phyloP scores from a whole-genome alignment of 805 yeast genomes.

The Yarrowia porcina region DNA sequence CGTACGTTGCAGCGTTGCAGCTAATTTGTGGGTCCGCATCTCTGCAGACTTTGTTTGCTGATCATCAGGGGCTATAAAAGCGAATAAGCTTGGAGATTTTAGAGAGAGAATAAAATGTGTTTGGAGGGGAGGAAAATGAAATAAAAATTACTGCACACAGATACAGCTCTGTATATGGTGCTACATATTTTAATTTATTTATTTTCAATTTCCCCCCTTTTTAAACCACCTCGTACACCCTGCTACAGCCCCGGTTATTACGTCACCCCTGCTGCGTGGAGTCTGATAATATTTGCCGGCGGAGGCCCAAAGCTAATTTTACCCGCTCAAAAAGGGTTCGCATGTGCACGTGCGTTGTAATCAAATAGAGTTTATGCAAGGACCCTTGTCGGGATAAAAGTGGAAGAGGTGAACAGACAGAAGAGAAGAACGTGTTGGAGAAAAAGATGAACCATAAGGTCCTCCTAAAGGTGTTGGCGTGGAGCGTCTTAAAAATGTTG shows the following conservation, averaged over 20 bases:
- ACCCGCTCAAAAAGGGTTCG: conserved; percentile 6
- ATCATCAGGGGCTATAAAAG: conserved; percentile 10
- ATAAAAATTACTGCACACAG: no score
- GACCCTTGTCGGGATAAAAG: neutral
- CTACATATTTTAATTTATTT: no score
- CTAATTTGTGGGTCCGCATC: conserved; percentile 10
- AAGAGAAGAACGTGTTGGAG: no score
- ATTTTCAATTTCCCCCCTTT: neutral
- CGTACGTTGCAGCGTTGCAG: conserved; percentile 6
- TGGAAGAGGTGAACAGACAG: neutral
- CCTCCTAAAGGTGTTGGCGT: no score
- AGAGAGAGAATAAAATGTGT: no score
- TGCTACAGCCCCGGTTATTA: neutral
- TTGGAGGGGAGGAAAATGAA: no score
- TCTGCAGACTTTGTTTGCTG: conserved; percentile 11
- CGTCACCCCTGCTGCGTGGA: neutral
- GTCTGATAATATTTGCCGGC: neutral
- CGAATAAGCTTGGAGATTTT: neutral
- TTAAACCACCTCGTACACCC: no score
- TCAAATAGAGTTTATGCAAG: conserved; percentile 2
- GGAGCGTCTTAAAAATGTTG: no score
- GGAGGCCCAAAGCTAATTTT: neutral
- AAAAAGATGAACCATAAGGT: no score
- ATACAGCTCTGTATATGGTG: no score
- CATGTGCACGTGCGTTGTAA: conserved; percentile 15